Evolutionary conservation across 176 grass and related monocot species (phyloP), one percentile per base, ranked within the genome.

Genomic region (Rhynchospora breviuscula): DNA sequence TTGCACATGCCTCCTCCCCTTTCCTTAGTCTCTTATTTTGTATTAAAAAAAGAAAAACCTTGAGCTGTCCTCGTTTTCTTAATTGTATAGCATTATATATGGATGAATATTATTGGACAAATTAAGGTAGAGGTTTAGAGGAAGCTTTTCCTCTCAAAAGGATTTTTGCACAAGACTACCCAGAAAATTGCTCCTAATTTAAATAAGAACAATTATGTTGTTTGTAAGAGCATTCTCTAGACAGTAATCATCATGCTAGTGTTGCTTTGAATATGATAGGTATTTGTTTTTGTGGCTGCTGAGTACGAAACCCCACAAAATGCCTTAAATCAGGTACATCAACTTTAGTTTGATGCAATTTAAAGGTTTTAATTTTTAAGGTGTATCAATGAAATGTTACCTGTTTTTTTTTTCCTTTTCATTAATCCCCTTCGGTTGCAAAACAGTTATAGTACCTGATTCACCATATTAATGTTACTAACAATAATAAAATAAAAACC

Each of bases 251-350:
- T 59, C n/a, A 81, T 14, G 7, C 79, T 19, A 70, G 77, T 46
- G 31, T 6, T 70, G 15, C 35, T 86, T 85, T 33, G 6, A 63
- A 22, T 21, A 40, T 79, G 88, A 18, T 83, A 99, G 96, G 96
- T 99, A 35, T 99, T 99, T 95, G 96, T 95, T 59, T 99, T 99
- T 84, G 89, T 95, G 66, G 96, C 96, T 2, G 96, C 96, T 73
- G 96, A 99, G 80, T 99, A 99, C 68, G 93, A 93, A 67, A 99
- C 93, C 70, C 72, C 85, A 44, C 91, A 95, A 44, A 99, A 99
- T 86, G 88, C 93, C 12, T 81, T 99, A 70, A 99, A 99, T 90
- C 96, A 95, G 88, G 96, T 99, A 81, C 88, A 51, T 79, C 47
- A 1, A 25, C 58, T 0, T n/a, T 57, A 40, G 68, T n/a, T 78